Conservation (phyloP, 805 yeast genomes). For the Pachysolen tannophilus region DNA sequence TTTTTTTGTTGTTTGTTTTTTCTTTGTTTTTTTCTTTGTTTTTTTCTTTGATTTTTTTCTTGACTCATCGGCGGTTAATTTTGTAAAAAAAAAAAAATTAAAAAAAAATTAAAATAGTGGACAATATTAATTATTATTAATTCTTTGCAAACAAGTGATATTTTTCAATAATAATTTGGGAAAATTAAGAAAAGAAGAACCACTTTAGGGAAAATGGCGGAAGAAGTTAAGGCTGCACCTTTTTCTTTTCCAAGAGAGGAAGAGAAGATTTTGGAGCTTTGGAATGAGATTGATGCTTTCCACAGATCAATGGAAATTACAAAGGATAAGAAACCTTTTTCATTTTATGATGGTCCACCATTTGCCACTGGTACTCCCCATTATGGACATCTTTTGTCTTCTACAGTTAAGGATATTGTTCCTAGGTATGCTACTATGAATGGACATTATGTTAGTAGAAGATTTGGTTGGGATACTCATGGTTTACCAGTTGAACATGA, state of each 20-base stretch:
- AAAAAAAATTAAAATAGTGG: too few species aligned
- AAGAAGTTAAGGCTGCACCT: slow-evolving; percentile 18
- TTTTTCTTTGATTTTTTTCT: slow-evolving; percentile 1
- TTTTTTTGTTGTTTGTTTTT: neutral
- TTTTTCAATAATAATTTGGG: too few species aligned
- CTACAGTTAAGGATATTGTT: slow-evolving; percentile 94
- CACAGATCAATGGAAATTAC: slow-evolving; percentile 77
- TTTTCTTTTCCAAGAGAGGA: slow-evolving; percentile 87
- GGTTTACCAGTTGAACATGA: slow-evolving; percentile 98
- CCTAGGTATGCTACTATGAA: slow-evolving; percentile 98
- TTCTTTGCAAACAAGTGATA: too few species aligned
- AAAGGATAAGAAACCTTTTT: slow-evolving; percentile 77
- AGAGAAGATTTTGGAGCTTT: slow-evolving; percentile 66
- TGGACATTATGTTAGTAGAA: slow-evolving; percentile 91
- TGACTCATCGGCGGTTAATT: too few species aligned
- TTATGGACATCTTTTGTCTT: slow-evolving; percentile 95
- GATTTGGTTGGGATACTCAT: slow-evolving; percentile 99
- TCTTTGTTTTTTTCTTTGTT: neutral
- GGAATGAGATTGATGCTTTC: slow-evolving; percentile 96
- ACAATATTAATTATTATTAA: too few species aligned
- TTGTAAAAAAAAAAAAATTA: too few species aligned
- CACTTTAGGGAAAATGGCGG: slow-evolving; percentile 19
- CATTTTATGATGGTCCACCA: slow-evolving; percentile 98
- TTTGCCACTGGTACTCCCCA: slow-evolving; percentile 99
- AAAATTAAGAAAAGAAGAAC: too few species aligned